Evolutionary conservation across 2,329 filamentous ascomycete genomes (phyloP).

Genomic region (Plectosphaerella plurivora): DNA sequence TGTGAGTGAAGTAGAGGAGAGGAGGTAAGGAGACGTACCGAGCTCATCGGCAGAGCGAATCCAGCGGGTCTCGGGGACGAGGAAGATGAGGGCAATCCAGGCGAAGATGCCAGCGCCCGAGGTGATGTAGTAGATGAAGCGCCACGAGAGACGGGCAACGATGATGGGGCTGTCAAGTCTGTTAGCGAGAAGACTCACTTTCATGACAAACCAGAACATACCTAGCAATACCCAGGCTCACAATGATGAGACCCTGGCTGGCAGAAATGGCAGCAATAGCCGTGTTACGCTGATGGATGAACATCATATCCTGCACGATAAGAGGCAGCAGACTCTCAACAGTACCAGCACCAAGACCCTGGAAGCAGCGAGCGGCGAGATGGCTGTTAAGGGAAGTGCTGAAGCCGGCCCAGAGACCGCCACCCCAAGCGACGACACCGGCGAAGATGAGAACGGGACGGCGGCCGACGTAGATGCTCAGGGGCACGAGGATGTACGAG

Average conservation of each 20-base stretch:
- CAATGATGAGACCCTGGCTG: conserved; percentile 22
- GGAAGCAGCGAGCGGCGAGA: conserved; percentile 24
- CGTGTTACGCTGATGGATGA: conserved; percentile 30
- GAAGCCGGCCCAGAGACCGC: conserved; percentile 29
- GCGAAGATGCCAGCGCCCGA: conserved; percentile 22
- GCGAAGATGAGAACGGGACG: conserved; percentile 28
- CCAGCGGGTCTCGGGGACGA: conserved; percentile 32
- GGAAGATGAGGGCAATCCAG: conserved; percentile 26
- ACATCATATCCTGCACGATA: conserved; percentile 32
- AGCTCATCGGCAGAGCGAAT: conserved; percentile 23
- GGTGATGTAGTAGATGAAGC: conserved; percentile 28
- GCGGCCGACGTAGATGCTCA: conserved; percentile 30
- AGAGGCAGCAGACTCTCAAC: conserved; percentile 30
- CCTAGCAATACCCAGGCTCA: conserved; percentile 20
- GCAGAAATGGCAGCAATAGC: conserved; percentile 25
- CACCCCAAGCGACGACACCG: conserved; percentile 25
- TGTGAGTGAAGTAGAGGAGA: not conserved
- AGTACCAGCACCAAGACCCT: conserved; percentile 29
- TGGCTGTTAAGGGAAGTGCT: conserved; percentile 23
- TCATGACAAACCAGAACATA: not conserved
- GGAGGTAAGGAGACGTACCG: conserved; percentile 7
- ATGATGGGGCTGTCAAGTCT: conserved; percentile 17
- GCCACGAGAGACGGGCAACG: conserved; percentile 24
- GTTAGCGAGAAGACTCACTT: not conserved
- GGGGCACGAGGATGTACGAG: conserved; percentile 29